A percentile compares a stretch with the other conserved stretches of the same genome.
phyloP scores from a whole-genome alignment of 164 flowering plant genomes.

The Nymphaea colorata region DNA sequence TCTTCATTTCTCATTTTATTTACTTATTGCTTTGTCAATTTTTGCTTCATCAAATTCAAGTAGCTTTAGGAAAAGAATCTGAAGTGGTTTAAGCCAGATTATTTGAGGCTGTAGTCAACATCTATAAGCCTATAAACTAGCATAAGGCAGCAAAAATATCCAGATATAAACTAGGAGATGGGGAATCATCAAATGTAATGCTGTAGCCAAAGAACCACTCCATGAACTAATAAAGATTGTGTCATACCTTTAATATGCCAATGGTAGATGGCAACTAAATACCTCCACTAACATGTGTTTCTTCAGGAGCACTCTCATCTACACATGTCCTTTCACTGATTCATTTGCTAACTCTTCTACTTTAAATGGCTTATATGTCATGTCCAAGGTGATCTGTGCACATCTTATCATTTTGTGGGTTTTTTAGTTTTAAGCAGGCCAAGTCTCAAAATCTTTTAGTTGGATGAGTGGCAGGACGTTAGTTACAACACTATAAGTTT shows the following conservation, averaged over 20 bases:
- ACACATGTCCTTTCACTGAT: conserved; percentile 24
- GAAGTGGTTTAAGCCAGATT: too few species aligned
- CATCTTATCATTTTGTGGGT: conserved; percentile 61
- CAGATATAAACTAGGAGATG: too few species aligned
- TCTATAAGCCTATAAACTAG: neutral
- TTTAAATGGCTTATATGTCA: conserved; percentile 59
- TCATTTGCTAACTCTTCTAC: conserved; percentile 39
- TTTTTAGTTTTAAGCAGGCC: conserved; percentile 56
- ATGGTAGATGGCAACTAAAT: conserved; percentile 50
- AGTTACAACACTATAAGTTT: conserved; percentile 63
- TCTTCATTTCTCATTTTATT: too few species aligned
- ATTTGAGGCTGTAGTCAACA: neutral
- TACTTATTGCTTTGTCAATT: too few species aligned
- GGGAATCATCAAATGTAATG: too few species aligned
- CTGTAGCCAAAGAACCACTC: too few species aligned
- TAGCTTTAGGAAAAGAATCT: too few species aligned
- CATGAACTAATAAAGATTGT: neutral
- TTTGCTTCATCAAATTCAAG: too few species aligned
- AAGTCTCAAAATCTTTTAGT: conserved; percentile 42
- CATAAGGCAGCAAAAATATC: neutral
- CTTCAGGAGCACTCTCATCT: conserved; percentile 64
- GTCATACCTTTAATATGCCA: conserved; percentile 66
- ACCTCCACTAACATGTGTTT: conserved; percentile 83
- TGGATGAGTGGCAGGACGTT: conserved; percentile 67
- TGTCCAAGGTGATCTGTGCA: conserved; percentile 59